Conservation (phyloP, 768 basidiomycete species). For the Clitopilus passeckerianus region DNA sequence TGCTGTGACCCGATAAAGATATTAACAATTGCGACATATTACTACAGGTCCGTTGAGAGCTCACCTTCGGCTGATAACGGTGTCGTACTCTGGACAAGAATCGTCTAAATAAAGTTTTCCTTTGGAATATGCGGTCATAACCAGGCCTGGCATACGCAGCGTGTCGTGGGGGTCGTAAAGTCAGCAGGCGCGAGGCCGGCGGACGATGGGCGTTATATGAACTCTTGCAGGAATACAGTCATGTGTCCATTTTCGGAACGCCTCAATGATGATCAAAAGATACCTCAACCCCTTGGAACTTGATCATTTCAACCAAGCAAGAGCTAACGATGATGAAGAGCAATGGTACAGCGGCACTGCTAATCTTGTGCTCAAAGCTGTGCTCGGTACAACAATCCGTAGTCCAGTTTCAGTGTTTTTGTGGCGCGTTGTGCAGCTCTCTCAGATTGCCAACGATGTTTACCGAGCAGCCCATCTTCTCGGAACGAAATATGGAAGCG, state of each 20-base stretch:
- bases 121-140: background rate
- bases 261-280: background rate
- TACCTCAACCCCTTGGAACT: background rate
- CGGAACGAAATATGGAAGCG: background rate
- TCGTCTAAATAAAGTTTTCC: constrained; percentile 19
- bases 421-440: background rate
- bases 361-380: background rate
- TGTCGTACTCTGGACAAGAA: constrained; percentile 34
- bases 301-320: background rate
- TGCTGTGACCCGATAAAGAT: constrained; percentile 7
- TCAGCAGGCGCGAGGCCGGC: background rate
- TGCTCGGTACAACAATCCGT: background rate
- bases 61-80: constrained; percentile 33
- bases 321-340: background rate
- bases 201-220: background rate
- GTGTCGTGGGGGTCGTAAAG: background rate
- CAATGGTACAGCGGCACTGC: background rate
- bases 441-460: background rate
- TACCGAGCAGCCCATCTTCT: background rate
- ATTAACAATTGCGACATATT: background rate
- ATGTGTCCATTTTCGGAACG: constrained; percentile 1
- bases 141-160: background rate
- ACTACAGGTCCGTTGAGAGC: constrained; percentile 6
- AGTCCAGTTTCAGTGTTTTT: background rate
- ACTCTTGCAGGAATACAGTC: background rate